phyloP scores from a whole-genome alignment of 345 rosid species.

The Euclidium syriacum region DNA sequence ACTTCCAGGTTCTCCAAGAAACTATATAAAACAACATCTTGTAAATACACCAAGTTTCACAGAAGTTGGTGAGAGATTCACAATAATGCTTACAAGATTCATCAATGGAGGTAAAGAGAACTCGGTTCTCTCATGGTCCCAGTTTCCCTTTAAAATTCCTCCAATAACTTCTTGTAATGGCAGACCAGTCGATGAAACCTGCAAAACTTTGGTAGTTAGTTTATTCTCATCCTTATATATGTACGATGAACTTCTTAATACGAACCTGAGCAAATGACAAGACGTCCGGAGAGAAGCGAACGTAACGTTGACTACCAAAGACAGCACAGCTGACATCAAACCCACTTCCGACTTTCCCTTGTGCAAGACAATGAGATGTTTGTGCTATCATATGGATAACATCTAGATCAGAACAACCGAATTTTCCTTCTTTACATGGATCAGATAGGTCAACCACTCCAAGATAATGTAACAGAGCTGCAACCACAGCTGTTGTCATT shows the following conservation, averaged over 20 bases:
- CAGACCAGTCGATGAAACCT: constrained; percentile 49
- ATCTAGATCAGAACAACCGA: constrained; percentile 48
- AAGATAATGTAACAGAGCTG: constrained; percentile 86
- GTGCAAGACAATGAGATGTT: constrained; percentile 94
- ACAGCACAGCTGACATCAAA: constrained; percentile 98
- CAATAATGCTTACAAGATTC: constrained; percentile 56
- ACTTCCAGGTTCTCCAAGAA: constrained; percentile 90
- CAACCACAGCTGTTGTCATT: constrained; percentile 92
- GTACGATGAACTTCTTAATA: not conserved
- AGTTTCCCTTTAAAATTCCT: constrained; percentile 55
- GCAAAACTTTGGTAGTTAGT: constrained; percentile 24
- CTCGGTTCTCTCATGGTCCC: constrained; percentile 88
- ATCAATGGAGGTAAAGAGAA: constrained; percentile 92
- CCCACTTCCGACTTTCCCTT: constrained; percentile 98
- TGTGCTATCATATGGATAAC: constrained; percentile 85
- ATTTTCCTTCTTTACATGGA: constrained; percentile 35
- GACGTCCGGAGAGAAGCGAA: constrained; percentile 90
- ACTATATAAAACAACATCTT: constrained; percentile 36
- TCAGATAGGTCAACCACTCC: constrained; percentile 69
- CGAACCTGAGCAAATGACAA: constrained; percentile 82
- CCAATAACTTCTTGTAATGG: constrained; percentile 56
- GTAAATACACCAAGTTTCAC: constrained; percentile 7
- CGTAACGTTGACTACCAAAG: constrained; percentile 91
- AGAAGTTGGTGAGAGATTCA: constrained; percentile 10
- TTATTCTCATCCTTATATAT: constrained; percentile 1